These are phyloP conservation scores for Labyrinthula sp. DNA, from an alignment of 352 stramenopile genomes.

Conservation along the genomic window DNA sequence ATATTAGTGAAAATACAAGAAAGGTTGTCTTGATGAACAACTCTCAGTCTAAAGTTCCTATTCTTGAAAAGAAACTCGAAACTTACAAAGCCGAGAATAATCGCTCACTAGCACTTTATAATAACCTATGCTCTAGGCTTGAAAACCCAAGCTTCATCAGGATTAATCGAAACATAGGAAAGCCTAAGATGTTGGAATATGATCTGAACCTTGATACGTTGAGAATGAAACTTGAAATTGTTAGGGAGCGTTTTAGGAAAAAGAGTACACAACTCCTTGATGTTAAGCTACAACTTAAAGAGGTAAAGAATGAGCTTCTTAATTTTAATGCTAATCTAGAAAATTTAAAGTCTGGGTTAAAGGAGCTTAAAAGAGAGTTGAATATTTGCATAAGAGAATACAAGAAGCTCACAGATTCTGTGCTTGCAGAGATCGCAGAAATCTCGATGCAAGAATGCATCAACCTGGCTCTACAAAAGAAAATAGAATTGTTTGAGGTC, in stretches of 20 bases:
- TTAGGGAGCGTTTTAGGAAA: conserved; percentile 56
- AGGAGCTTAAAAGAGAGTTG: too few species aligned
- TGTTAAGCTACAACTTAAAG: conserved; percentile 75
- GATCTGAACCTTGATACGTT: conserved; percentile 66
- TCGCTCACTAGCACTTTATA: conserved; percentile 56
- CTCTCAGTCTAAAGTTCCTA: conserved; percentile 50
- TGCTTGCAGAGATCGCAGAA: too few species aligned
- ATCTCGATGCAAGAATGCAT: too few species aligned
- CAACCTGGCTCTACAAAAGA: too few species aligned
- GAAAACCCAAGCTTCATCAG: conserved; percentile 63
- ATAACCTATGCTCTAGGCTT: conserved; percentile 60
- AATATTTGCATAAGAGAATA: too few species aligned
- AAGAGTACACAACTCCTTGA: conserved; percentile 76
- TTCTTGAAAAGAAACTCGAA: conserved; percentile 53
- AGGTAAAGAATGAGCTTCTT: conserved; percentile 68
- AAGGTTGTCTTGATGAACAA: conserved; percentile 48
- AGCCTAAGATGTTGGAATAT: conserved; percentile 56
- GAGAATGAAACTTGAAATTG: conserved; percentile 48
- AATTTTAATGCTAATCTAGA: too few species aligned
- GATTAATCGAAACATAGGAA: conserved; percentile 42
- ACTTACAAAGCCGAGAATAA: conserved; percentile 52
- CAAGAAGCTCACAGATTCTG: too few species aligned
- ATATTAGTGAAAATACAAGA: conserved; percentile 45
- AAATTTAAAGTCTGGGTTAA: too few species aligned
- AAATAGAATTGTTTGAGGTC: too few species aligned